A percentile compares a stretch with the other conserved stretches of the same genome.
phyloP scores from a whole-genome alignment of 352 stramenopile species.

The Sclerospora graminicola region DNA sequence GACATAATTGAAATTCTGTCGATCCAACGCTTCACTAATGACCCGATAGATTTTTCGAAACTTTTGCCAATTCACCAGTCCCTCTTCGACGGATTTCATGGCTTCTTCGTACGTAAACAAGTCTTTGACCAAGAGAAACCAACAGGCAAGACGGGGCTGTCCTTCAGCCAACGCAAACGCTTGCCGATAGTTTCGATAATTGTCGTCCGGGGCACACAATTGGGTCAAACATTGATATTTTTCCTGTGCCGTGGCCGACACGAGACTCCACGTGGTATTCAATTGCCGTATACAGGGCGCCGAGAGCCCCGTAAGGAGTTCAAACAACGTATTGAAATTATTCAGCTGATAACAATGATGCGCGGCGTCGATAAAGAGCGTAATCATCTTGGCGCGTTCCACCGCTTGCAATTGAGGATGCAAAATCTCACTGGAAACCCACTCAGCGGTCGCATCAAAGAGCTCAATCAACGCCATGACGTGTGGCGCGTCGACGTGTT shows the following conservation, averaged over 20 bases:
- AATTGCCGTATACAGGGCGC: constrained; percentile 77
- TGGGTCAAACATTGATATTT: constrained; percentile 79
- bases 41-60: constrained; percentile 75
- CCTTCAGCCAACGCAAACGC: constrained; percentile 69
- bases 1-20: constrained; percentile 73
- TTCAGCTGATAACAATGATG: constrained; percentile 80
- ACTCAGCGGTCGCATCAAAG: constrained; percentile 76
- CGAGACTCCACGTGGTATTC: constrained; percentile 74
- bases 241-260: constrained; percentile 46
- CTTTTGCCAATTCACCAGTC: constrained; percentile 81
- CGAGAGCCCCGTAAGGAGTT: constrained; percentile 68
- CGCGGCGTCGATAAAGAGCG: constrained; percentile 75
- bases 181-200: constrained; percentile 80
- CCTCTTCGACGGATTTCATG: constrained; percentile 77
- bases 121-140: constrained; percentile 84
- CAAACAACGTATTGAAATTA: constrained; percentile 86
- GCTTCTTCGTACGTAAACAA: constrained; percentile 82
- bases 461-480: constrained; percentile 81
- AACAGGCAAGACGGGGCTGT: constrained; percentile 64
- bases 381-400: constrained; percentile 74
- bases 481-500: constrained; percentile 70
- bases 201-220: constrained; percentile 75
- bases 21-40: constrained; percentile 68
- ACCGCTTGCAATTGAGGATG: constrained; percentile 74
- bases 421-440: constrained; percentile 83